Base-by-base conservation (phyloP, 192 early-diverging fungal species). In the Backusella psychrophila region DNA sequence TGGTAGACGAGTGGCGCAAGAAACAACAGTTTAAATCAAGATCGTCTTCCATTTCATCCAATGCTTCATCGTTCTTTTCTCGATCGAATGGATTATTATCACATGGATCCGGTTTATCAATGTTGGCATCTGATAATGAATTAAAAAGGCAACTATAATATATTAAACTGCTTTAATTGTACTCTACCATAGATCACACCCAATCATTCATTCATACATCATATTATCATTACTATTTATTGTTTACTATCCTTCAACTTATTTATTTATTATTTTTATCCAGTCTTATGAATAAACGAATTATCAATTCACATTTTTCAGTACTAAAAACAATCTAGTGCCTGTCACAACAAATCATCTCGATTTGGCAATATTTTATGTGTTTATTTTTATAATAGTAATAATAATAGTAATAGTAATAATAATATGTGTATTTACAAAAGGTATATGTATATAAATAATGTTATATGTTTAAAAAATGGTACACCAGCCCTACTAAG, bases 401-500 rank as follows among this genome's bases (percentile, higher is more conserved):
- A 33, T 31, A 1, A n/a, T n/a, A n/a, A n/a, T n/a, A n/a, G n/a
- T n/a, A n/a, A n/a, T n/a, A n/a, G n/a, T n/a, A n/a, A n/a, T n/a
- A 31, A 31, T 31, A 31, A 31, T 31, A 1, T 31, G 31, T 33
- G 42, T 44, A 44, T 44, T 44, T 44, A 44, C 42, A 59, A 59
- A 26, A 26, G 53, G 53, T 59, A 59, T 59, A 59, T 33, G 0
- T 33, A 33, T 33, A 3, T 33, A 59, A 3, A 26, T 2, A 2
- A 41, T 12, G 21, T 38, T 21, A 69, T 41, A 69, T 38, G 9
- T 69, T 69, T 38, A 39, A 38, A 19, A 74, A 79, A 26, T 79
- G 78, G 42, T 75, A 46, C 15, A 79, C 52, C 7, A 79, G 31
- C 4, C 67, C 78, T 3, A 79, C 78, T 6, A 79, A 15, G 44